Conservation (phyloP, 192 early-diverging fungal genomes). For the Coemansia asiatica region DNA sequence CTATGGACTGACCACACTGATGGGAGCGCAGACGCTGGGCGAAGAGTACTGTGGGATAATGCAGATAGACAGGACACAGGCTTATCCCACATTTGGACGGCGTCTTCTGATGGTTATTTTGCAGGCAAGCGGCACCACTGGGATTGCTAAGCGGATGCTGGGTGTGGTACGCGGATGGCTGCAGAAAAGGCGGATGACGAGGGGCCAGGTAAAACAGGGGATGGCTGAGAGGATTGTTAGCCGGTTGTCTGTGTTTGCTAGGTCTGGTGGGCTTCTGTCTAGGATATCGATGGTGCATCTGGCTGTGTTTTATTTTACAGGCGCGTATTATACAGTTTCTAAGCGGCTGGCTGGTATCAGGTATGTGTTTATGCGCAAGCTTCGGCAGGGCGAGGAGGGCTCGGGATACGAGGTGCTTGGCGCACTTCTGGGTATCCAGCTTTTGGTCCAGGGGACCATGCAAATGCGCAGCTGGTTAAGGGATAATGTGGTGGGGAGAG, state of each 20-base stretch:
- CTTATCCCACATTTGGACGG: slow-evolving; percentile 54
- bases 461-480: slow-evolving; percentile 31
- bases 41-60: slow-evolving; percentile 95
- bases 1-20: slow-evolving; percentile 68
- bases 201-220: neutral
- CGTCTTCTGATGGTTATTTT: slow-evolving; percentile 40
- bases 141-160: slow-evolving; percentile 4
- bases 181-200: slow-evolving; percentile 15
- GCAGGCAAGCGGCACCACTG: slow-evolving; percentile 29
- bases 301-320: slow-evolving; percentile 86
- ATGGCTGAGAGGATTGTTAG: slow-evolving; percentile 9
- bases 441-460: slow-evolving; percentile 61
- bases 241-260: slow-evolving; percentile 8
- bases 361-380: slow-evolving; percentile 79
- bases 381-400: slow-evolving; percentile 70
- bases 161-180: slow-evolving; percentile 23
- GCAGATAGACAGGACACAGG: slow-evolving; percentile 58
- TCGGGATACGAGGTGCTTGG: slow-evolving; percentile 86
- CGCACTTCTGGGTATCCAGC: slow-evolving; percentile 72
- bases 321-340: slow-evolving; percentile 77
- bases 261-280: slow-evolving; percentile 4
- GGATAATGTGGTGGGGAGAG: slow-evolving; percentile 1
- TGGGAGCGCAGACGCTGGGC: slow-evolving; percentile 83
- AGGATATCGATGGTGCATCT: slow-evolving; percentile 65
- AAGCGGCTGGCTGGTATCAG: slow-evolving; percentile 78